Evolutionary conservation across 139 green algal genomes (phyloP).

Genomic region (Tetraselmis striata): DNA sequence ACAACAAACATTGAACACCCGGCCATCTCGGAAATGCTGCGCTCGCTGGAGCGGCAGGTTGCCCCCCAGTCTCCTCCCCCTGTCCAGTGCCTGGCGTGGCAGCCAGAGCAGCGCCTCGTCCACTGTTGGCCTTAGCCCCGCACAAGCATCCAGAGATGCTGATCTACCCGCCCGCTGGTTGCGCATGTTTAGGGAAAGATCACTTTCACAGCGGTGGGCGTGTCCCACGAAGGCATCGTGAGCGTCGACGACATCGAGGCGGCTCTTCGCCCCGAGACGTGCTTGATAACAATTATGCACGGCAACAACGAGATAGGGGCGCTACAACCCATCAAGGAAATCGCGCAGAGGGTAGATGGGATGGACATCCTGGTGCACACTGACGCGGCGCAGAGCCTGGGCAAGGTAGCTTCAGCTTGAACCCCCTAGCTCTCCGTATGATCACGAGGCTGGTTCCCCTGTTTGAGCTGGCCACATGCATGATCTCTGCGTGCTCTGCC

Average conservation of each 20-base stretch:
- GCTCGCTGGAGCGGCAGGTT: background rate
- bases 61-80: too few species aligned
- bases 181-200: constrained; percentile 12
- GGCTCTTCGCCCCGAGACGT: constrained; percentile 35
- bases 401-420: too few species aligned
- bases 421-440: too few species aligned
- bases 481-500: too few species aligned
- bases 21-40: constrained; percentile 41
- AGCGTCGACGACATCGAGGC: constrained; percentile 30
- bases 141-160: too few species aligned
- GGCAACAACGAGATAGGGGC: constrained; percentile 66
- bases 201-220: constrained; percentile 44
- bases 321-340: constrained; percentile 14
- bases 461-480: too few species aligned
- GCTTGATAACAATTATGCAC: constrained; percentile 76
- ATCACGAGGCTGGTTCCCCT: too few species aligned
- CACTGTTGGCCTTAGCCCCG: too few species aligned
- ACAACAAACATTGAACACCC: constrained; percentile 67
- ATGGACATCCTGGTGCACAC: constrained; percentile 48
- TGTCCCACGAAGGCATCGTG: constrained; percentile 52
- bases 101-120: constrained; percentile 28
- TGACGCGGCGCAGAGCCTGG: constrained; percentile 69
- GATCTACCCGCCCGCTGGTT: too few species aligned
- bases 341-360: background rate
- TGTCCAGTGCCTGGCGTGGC: constrained; percentile 16